phyloP scores from a whole-genome alignment of 331 rosid species.

The Acacia concinna region DNA sequence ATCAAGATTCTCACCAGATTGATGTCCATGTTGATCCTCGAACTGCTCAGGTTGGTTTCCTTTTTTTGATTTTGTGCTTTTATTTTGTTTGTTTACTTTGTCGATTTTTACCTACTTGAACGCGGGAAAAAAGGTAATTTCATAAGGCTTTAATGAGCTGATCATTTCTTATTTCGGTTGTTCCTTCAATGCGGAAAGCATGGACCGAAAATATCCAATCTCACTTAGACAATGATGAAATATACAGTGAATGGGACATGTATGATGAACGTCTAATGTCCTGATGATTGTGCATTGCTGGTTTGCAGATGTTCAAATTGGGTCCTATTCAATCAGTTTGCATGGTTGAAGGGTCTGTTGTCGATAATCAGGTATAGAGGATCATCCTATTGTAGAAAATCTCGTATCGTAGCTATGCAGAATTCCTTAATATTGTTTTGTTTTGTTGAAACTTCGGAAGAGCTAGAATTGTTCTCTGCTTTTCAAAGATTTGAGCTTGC shows the following conservation, averaged over 20 bases:
- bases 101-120: background rate
- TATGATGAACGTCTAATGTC: background rate
- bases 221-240: background rate
- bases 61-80: background rate
- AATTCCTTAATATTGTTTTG: background rate
- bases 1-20: constrained; percentile 19
- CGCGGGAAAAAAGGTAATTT: background rate
- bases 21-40: constrained; percentile 29
- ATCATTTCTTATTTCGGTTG: background rate
- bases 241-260: background rate
- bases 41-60: constrained; percentile 33
- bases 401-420: background rate
- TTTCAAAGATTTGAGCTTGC: background rate
- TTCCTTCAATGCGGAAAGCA: background rate
- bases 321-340: constrained; percentile 45
- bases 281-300: constrained; percentile 16
- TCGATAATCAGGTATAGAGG: constrained; percentile 28
- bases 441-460: constrained; percentile 1
- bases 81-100: background rate
- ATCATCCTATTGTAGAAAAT: background rate
- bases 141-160: background rate
- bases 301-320: constrained; percentile 41
- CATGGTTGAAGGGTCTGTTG: constrained; percentile 39
- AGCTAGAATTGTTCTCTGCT: background rate
- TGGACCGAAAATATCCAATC: background rate